Percentiles rank a stretch among this genome's conserved stretches.
Conservation (phyloP, 345 rosid species). For the Murraya paniculata region DNA sequence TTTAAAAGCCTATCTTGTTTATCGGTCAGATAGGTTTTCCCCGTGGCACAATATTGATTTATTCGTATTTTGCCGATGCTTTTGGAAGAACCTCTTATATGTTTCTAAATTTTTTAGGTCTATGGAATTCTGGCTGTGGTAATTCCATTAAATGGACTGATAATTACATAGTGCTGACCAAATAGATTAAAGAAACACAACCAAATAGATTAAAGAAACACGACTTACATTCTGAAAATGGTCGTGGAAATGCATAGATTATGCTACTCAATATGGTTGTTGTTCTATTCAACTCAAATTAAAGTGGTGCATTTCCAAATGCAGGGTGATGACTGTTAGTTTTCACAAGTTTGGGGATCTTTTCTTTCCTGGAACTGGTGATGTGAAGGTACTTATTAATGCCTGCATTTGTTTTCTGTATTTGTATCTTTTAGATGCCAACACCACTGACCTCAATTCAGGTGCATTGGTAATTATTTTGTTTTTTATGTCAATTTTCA, state of each 20-base stretch:
- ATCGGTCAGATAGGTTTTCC: neutral
- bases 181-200: neutral
- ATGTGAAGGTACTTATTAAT: slow-evolving; percentile 70
- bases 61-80: neutral
- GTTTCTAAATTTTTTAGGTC: neutral
- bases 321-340: slow-evolving; percentile 99
- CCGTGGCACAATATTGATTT: neutral
- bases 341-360: slow-evolving; percentile 94
- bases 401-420: neutral
- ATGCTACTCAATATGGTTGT: neutral
- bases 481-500: neutral
- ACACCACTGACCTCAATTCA: neutral
- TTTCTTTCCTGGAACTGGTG: slow-evolving; percentile 99
- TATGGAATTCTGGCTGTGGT: neutral
- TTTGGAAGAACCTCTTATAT: neutral
- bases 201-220: neutral
- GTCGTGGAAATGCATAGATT: neutral
- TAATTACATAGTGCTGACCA: neutral
- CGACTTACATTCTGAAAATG: neutral
- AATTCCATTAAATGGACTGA: neutral
- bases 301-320: slow-evolving; percentile 14
- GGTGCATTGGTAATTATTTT: neutral
- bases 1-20: neutral
- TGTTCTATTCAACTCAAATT: slow-evolving; percentile 13
- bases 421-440: neutral